These are phyloP conservation scores for Olyra latifolia DNA, from an alignment of 176 grass and related monocot genomes.

Conservation along the genomic window DNA sequence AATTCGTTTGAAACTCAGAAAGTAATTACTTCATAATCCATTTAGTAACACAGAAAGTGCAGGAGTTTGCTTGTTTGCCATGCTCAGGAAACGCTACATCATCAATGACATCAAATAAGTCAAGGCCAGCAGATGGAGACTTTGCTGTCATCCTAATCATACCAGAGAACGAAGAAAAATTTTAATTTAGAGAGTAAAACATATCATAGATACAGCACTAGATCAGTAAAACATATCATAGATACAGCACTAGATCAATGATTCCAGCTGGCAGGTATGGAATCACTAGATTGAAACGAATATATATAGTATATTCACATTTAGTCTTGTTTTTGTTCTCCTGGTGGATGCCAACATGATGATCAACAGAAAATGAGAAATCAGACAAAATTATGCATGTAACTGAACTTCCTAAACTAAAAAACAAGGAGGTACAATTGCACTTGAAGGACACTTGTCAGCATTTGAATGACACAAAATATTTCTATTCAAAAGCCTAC, in stretches of 20 bases:
- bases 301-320: background rate
- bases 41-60: background rate
- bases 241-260: slow-evolving; percentile 10
- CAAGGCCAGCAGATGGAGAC: slow-evolving; percentile 45
- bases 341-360: background rate
- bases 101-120: slow-evolving; percentile 42
- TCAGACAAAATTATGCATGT: background rate
- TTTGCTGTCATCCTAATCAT: slow-evolving; percentile 22
- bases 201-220: slow-evolving; percentile 19
- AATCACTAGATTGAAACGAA: slow-evolving; percentile 17
- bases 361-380: slow-evolving; percentile 2
- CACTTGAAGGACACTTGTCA: background rate
- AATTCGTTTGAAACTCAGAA: background rate
- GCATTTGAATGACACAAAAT: slow-evolving; percentile 3
- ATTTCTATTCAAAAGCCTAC: background rate
- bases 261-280: background rate
- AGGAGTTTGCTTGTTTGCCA: background rate
- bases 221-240: background rate
- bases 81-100: slow-evolving; percentile 10
- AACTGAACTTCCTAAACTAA: background rate
- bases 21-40: background rate
- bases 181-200: slow-evolving; percentile 10
- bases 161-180: slow-evolving; percentile 14
- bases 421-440: background rate
- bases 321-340: slow-evolving; percentile 1